Percentiles rank a stretch among this genome's conserved stretches.
Evolutionary conservation across 768 basidiomycete genomes (phyloP).

Genomic region (Rossbeevera mucosa): DNA sequence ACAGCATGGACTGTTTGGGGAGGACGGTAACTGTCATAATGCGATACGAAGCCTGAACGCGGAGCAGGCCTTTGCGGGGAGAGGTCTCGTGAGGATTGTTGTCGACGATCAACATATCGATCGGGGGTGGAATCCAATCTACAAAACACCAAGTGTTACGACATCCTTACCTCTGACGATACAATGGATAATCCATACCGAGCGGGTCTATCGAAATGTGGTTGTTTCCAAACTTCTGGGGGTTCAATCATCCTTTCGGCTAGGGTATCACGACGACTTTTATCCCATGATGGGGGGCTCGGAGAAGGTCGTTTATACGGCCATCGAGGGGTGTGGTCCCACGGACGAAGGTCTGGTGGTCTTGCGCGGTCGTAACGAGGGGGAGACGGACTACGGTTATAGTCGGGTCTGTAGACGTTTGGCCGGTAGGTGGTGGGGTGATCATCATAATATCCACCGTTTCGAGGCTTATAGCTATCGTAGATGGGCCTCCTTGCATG

Average conservation of each 20-base stretch:
- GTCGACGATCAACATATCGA: slow-evolving; percentile 35
- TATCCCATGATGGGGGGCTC: slow-evolving; percentile 32
- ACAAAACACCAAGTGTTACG: slow-evolving; percentile 11
- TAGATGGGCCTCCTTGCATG: slow-evolving; percentile 42
- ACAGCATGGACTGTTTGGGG: slow-evolving; percentile 30
- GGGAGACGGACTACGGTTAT: slow-evolving; percentile 50
- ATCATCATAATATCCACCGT: slow-evolving; percentile 37
- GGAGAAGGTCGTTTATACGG: slow-evolving; percentile 39
- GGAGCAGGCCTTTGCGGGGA: slow-evolving; percentile 35
- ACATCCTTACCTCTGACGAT: slow-evolving; percentile 19
- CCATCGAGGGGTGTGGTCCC: slow-evolving; percentile 46
- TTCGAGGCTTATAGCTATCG: slow-evolving; percentile 49
- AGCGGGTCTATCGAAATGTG: slow-evolving; percentile 41
- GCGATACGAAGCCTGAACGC: slow-evolving; percentile 32
- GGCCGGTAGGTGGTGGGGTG: slow-evolving; percentile 42
- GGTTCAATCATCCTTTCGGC: slow-evolving; percentile 66
- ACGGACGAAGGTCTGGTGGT: slow-evolving; percentile 38
- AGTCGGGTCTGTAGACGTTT: slow-evolving; percentile 34
- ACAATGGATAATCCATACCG: slow-evolving; percentile 40
- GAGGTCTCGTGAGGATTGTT: slow-evolving; percentile 29
- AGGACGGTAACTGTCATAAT: slow-evolving; percentile 51
- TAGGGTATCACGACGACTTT: slow-evolving; percentile 35
- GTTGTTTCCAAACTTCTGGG: slow-evolving; percentile 66
- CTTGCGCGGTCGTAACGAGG: slow-evolving; percentile 44
- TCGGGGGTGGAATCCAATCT: slow-evolving; percentile 30